Evolutionary conservation across 2,329 filamentous ascomycete species (phyloP).

Genomic region (Erysiphe pulchra): DNA sequence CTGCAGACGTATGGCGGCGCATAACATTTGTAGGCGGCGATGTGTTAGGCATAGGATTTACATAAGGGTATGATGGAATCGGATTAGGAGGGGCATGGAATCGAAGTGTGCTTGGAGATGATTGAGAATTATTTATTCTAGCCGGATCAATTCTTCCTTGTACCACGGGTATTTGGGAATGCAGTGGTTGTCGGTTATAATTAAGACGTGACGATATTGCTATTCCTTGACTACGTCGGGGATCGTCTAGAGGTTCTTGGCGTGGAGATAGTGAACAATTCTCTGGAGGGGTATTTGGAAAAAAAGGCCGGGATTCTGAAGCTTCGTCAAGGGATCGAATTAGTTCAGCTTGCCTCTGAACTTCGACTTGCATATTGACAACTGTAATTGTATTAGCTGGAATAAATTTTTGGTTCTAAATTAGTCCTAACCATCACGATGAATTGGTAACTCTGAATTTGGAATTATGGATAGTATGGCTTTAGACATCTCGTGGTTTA

Average conservation of each 20-base stretch:
- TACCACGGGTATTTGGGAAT: slow-evolving; percentile 56
- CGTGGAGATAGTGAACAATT: slow-evolving; percentile 67
- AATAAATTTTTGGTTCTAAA: not conserved
- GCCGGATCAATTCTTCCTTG: slow-evolving; percentile 71
- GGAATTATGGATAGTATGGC: slow-evolving; percentile 50
- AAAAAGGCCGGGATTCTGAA: slow-evolving; percentile 43
- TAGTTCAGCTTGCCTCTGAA: slow-evolving; percentile 33
- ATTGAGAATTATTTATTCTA: slow-evolving; percentile 35
- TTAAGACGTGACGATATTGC: slow-evolving; percentile 26
- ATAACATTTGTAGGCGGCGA: slow-evolving; percentile 43
- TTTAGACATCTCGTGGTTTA: slow-evolving; percentile 64
- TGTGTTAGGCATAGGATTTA: slow-evolving; percentile 22
- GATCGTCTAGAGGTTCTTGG: slow-evolving; percentile 66
- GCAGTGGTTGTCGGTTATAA: slow-evolving; percentile 42
- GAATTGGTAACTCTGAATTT: slow-evolving; percentile 46
- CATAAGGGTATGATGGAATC: slow-evolving; percentile 35
- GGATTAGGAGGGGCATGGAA: slow-evolving; percentile 36
- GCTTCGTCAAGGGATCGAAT: slow-evolving; percentile 33
- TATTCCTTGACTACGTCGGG: slow-evolving; percentile 39
- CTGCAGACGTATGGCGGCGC: slow-evolving; percentile 78
- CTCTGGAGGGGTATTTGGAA: slow-evolving; percentile 33
- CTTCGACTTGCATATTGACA: slow-evolving; percentile 28
- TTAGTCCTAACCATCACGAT: slow-evolving; percentile 47
- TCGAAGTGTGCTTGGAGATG: slow-evolving; percentile 49
- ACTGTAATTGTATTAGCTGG: slow-evolving; percentile 16